phyloP scores from a whole-genome alignment of 2,329 filamentous ascomycete species.

The Penicillium sp. region DNA sequence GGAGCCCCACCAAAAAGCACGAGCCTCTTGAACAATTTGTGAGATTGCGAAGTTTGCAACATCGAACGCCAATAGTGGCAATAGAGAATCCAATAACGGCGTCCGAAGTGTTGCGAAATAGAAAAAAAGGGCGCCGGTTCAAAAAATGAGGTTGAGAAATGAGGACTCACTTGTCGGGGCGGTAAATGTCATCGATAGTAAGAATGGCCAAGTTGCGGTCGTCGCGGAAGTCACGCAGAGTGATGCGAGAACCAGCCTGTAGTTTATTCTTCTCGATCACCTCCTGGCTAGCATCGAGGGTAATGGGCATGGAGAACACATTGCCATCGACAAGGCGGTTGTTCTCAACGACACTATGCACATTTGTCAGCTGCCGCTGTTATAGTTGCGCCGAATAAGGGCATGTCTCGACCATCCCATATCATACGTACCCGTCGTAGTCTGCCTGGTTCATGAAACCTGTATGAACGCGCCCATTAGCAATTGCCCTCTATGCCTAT shows the following conservation, averaged over 20 bases:
- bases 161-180: slow-evolving; percentile 77
- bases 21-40: slow-evolving; percentile 12
- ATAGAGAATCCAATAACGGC: background rate
- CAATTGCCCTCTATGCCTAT: slow-evolving; percentile 11
- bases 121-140: background rate
- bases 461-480: slow-evolving; percentile 39
- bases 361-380: slow-evolving; percentile 13
- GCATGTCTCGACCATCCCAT: background rate
- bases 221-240: slow-evolving; percentile 91
- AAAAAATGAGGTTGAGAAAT: background rate
- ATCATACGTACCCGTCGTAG: slow-evolving; percentile 72
- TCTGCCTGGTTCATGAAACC: slow-evolving; percentile 97
- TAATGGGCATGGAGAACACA: slow-evolving; percentile 96
- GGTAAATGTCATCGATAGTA: slow-evolving; percentile 92
- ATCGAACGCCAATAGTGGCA: background rate
- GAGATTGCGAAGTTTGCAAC: slow-evolving; percentile 10
- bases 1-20: slow-evolving; percentile 23
- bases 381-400: background rate
- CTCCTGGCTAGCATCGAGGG: slow-evolving; percentile 74
- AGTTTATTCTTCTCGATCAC: slow-evolving; percentile 71
- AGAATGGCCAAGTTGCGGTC: slow-evolving; percentile 94
- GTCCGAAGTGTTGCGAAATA: background rate
- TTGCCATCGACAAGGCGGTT: slow-evolving; percentile 82
- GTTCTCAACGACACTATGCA: slow-evolving; percentile 73
- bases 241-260: slow-evolving; percentile 75